These are phyloP conservation scores for Irpex rosettiformis DNA, from an alignment of 1,284 basidiomycete species.

Conservation along the genomic window DNA sequence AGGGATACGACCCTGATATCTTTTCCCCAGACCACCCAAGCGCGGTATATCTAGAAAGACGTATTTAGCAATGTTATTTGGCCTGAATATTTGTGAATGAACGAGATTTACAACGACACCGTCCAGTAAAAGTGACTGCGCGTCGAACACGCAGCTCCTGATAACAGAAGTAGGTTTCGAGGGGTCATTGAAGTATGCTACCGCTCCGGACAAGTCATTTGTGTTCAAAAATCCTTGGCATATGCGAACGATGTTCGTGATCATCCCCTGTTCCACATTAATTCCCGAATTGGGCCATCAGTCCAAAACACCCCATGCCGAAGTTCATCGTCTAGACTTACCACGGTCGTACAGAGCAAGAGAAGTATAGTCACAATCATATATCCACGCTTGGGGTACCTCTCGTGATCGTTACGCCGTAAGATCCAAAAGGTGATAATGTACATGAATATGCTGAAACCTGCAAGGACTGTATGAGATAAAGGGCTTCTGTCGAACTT, in stretches of 20 bases:
- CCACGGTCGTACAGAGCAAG: constrained; percentile 23
- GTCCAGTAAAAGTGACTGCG: constrained; percentile 32
- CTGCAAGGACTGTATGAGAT: constrained; percentile 11
- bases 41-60: constrained; percentile 25
- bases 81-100: too few species aligned
- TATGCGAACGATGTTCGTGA: constrained; percentile 20
- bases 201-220: constrained; percentile 10
- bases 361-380: constrained; percentile 17
- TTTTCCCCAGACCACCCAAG: constrained; percentile 26
- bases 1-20: constrained; percentile 19
- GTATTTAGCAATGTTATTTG: too few species aligned
- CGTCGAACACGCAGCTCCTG: constrained; percentile 29
- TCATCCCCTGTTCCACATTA: constrained; percentile 22
- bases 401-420: constrained; percentile 17
- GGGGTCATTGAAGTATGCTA: constrained; percentile 24
- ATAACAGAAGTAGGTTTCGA: constrained; percentile 27
- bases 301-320: not conserved
- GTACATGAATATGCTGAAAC: constrained; percentile 27
- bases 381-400: constrained; percentile 18
- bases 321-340: constrained; percentile 8
- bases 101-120: constrained; percentile 24
- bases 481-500: not conserved
- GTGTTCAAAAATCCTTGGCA: constrained; percentile 17
- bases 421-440: constrained; percentile 25
- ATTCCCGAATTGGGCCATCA: not conserved